These are phyloP conservation scores for Teunomyces gatunensis DNA, from an alignment of 805 yeast genomes.

Conservation along the genomic window DNA sequence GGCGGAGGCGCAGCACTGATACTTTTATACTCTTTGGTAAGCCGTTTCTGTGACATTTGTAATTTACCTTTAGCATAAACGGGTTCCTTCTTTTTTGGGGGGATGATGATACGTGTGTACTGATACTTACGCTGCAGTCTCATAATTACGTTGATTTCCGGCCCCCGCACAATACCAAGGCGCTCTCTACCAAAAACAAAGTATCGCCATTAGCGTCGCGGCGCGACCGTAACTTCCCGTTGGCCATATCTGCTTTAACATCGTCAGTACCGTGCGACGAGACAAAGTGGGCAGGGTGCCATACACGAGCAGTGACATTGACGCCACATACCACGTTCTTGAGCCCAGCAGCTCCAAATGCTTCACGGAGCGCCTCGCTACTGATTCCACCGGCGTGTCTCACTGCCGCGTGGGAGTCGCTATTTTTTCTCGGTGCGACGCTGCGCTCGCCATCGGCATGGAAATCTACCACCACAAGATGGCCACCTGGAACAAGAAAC, in stretches of 20 bases:
- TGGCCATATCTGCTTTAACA: slow-evolving; percentile 10
- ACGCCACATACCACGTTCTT: slow-evolving; percentile 21
- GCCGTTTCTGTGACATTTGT: slow-evolving; percentile 38
- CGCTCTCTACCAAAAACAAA: neutral
- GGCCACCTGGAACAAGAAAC: slow-evolving; percentile 34
- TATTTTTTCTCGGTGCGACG: neutral
- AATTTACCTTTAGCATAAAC: too few species aligned
- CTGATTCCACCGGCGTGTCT: slow-evolving; percentile 34
- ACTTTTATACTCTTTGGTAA: slow-evolving; percentile 78
- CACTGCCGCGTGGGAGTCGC: slow-evolving; percentile 2
- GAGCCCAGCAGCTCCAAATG: slow-evolving; percentile 22
- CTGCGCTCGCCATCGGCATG: slow-evolving; percentile 25
- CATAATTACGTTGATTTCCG: neutral
- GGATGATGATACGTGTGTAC: neutral
- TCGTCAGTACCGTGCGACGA: slow-evolving; percentile 19
- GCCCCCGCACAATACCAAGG: neutral
- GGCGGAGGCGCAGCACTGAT: slow-evolving; percentile 83
- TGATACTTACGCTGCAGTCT: neutral
- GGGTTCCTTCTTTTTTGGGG: too few species aligned
- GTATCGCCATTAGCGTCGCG: slow-evolving; percentile 4
- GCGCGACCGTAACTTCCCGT: slow-evolving; percentile 14
- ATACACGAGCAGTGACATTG: slow-evolving; percentile 16
- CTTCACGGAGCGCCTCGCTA: slow-evolving; percentile 18
- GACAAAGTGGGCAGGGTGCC: slow-evolving; percentile 26
- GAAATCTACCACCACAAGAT: slow-evolving; percentile 36